Evolutionary conservation across 139 green algal genomes (phyloP), one percentile per base, ranked within the genome.

Genomic region (Chlorella sorokiniana): DNA sequence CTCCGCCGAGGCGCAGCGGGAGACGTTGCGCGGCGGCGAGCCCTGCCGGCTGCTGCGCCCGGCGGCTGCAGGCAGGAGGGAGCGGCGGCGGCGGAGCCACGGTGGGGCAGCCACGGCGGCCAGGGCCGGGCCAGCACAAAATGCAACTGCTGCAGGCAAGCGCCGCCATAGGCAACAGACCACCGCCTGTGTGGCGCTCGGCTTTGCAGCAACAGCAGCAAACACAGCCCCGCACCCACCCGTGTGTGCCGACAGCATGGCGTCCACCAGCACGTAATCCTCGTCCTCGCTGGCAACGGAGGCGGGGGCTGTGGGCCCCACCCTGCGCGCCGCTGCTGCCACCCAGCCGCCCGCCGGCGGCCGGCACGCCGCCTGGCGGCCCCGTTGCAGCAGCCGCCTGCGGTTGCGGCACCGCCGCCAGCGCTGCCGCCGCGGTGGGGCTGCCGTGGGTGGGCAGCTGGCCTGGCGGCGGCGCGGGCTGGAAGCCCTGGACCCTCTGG

Each of bases 191-290:
- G 52, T 23, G 25, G 6, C 52, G 22, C 3, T 61, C 27, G 22
- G 22, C 52, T 10, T 20, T 23, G 52, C 61, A n/a, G 3, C 61
- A 68, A 9, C 61, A 37, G 61, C n/a, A 68, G 3, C 29, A n/a
- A 38, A 33, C 22, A n/a, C 27, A 37, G 25, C 29, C 4, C 22
- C 4, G 3, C 27, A 9, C 69, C 31, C 45, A 77, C 70, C 73
- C 40, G 73, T 79, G 73, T 79, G 73, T 27, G 73, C 73, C 23
- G 73, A 79, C 20, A 79, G 73, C 4, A 54, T 37, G 1, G 65
- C 48, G 14, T 76, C 78, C 10, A 83, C 78, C 67, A 83, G 65
- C 48, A 78, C 65, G 27, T 77, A 83, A 38, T 83, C 78, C 8
- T 83, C 78, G 16, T 83, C 78, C 44, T 70, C 56, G 62, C 62